Percentiles rank a stretch among this genome's conserved stretches.
Conservation (phyloP, 345 rosid genomes). For the Eucalyptus brandiana region DNA sequence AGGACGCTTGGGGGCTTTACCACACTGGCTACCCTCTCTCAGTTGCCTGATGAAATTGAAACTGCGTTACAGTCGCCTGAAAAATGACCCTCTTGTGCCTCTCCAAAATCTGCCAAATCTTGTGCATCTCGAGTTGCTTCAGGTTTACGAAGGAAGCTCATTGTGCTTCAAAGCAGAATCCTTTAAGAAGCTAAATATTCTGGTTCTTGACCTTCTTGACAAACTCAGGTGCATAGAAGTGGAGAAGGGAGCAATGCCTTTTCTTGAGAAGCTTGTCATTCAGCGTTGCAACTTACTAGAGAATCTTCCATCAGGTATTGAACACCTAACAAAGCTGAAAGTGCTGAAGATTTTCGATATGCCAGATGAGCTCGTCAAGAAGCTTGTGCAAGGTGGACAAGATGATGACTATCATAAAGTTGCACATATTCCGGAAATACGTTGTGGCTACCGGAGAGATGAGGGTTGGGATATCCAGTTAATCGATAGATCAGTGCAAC, state of each 20-base stretch:
- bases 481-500: background rate
- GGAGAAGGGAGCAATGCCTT: background rate
- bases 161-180: background rate
- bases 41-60: background rate
- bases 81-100: background rate
- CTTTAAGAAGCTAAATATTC: background rate
- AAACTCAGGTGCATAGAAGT: background rate
- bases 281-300: background rate
- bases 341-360: rapidly evolving
- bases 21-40: background rate
- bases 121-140: background rate
- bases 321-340: background rate
- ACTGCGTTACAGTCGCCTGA: background rate
- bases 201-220: rapidly evolving
- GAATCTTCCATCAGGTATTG: background rate
- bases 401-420: background rate
- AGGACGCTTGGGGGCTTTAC: constrained; percentile 8
- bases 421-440: background rate
- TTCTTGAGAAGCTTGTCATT: background rate
- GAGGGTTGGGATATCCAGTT: background rate
- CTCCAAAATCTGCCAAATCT: background rate
- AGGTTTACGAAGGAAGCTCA: background rate
- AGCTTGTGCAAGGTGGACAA: background rate
- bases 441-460: background rate
- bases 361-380: background rate